These are phyloP conservation scores for Fusarium denticulatum DNA, from an alignment of 2,329 filamentous ascomycete species.

Conservation along the genomic window DNA sequence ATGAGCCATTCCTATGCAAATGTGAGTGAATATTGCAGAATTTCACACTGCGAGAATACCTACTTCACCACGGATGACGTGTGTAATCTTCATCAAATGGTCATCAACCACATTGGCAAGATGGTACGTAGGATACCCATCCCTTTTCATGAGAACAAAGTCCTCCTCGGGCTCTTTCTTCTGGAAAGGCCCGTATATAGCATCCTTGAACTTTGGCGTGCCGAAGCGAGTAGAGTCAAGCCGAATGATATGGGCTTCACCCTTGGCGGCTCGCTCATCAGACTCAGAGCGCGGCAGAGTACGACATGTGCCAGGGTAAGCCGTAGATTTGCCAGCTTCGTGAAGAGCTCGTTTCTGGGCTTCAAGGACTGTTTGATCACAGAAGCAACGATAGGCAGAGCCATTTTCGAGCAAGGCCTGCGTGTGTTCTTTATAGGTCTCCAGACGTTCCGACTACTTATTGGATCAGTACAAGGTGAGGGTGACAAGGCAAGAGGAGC, in stretches of 20 bases:
- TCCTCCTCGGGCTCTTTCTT: slow-evolving; percentile 73
- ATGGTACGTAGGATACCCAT: slow-evolving; percentile 95
- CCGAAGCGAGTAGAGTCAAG: slow-evolving; percentile 68
- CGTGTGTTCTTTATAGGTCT: slow-evolving; percentile 77
- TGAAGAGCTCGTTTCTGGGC: slow-evolving; percentile 71
- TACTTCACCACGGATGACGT: slow-evolving; percentile 89
- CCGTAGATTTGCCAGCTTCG: slow-evolving; percentile 55
- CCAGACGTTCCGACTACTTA: slow-evolving; percentile 78
- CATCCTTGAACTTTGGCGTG: slow-evolving; percentile 75
- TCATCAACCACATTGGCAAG: slow-evolving; percentile 98
- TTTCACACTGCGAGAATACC: slow-evolving; percentile 35
- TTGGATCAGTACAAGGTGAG: neutral
- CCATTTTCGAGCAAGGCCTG: slow-evolving; percentile 74
- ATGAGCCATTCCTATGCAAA: slow-evolving; percentile 85
- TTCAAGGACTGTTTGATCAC: slow-evolving; percentile 76
- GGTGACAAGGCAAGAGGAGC: neutral
- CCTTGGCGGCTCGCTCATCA: slow-evolving; percentile 72
- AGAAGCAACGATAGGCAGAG: slow-evolving; percentile 94
- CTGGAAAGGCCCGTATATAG: slow-evolving; percentile 79
- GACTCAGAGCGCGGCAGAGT: slow-evolving; percentile 74
- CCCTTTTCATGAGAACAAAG: slow-evolving; percentile 89
- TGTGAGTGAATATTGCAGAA: neutral
- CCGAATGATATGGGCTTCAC: slow-evolving; percentile 80
- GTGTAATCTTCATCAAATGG: slow-evolving; percentile 93
- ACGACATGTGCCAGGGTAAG: slow-evolving; percentile 74